Percentiles rank a stretch among this genome's conserved stretches.
These are phyloP conservation scores for Termitomyces sp. DNA, from an alignment of 768 basidiomycete species.

Conservation along the genomic window DNA sequence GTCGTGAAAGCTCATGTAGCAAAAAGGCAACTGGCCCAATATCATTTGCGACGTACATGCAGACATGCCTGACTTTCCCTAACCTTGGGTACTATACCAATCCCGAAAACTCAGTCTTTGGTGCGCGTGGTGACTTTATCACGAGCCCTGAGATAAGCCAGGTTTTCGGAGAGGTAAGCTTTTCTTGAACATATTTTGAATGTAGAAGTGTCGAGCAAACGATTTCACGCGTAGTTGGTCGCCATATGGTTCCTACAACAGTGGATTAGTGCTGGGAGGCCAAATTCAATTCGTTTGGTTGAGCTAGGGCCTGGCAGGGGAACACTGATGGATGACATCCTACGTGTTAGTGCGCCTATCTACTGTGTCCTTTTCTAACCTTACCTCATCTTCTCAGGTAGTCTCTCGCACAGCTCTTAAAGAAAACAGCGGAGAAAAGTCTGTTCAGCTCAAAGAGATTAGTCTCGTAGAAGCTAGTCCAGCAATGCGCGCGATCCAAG, in stretches of 20 bases:
- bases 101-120: conserved; percentile 69
- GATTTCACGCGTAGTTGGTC: conserved; percentile 53
- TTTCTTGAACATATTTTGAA: neutral
- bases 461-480: conserved; percentile 81
- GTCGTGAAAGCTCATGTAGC: conserved; percentile 2
- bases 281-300: conserved; percentile 58
- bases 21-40: conserved; percentile 83
- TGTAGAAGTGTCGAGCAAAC: conserved; percentile 33
- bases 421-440: conserved; percentile 6
- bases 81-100: conserved; percentile 92
- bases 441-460: conserved; percentile 37
- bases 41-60: conserved; percentile 87
- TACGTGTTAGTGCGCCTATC: conserved; percentile 54
- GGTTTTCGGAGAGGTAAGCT: conserved; percentile 88
- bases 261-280: conserved; percentile 53
- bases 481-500: conserved; percentile 61
- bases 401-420: conserved; percentile 40
- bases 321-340: conserved; percentile 84
- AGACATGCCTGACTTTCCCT: conserved; percentile 85
- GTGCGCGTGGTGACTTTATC: conserved; percentile 85
- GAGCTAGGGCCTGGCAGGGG: conserved; percentile 95
- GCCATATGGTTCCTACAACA: conserved; percentile 83
- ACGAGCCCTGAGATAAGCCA: conserved; percentile 97
- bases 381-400: conserved; percentile 31
- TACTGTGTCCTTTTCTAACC: neutral